Conservation (phyloP, 768 basidiomycete genomes). For the Podaxis sp. region DNA sequence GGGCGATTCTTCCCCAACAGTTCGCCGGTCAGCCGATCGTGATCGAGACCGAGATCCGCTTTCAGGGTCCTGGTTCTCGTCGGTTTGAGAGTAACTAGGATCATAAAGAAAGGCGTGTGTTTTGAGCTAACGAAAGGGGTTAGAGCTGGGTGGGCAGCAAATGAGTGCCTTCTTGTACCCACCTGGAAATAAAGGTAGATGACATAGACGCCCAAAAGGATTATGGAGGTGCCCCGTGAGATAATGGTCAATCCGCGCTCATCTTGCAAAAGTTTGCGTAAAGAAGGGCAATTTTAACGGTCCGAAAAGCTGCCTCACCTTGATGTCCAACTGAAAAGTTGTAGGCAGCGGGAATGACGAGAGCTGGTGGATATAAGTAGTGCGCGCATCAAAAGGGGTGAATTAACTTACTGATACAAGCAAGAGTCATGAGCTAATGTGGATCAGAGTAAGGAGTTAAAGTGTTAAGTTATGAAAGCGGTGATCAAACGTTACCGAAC, state of each 20-base stretch:
- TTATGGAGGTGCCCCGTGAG: conserved; percentile 75
- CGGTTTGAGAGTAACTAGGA: conserved; percentile 3
- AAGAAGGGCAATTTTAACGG: conserved; percentile 10
- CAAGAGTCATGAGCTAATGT: conserved; percentile 72
- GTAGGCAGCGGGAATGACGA: conserved; percentile 91
- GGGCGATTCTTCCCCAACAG: conserved; percentile 30
- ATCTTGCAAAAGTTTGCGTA: conserved; percentile 21
- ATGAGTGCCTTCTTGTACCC: conserved; percentile 12
- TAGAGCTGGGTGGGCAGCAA: background rate
- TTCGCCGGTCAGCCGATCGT: background rate
- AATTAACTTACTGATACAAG: conserved; percentile 68
- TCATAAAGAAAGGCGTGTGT: conserved; percentile 67
- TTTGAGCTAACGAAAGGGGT: conserved; percentile 45
- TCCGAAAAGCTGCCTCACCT: conserved; percentile 14
- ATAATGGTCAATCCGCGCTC: conserved; percentile 61
- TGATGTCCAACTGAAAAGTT: conserved; percentile 35
- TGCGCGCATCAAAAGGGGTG: background rate
- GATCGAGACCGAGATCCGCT: background rate
- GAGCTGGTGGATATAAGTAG: conserved; percentile 34
- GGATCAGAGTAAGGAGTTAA: background rate
- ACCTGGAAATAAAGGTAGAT: conserved; percentile 78
- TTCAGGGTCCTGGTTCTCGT: background rate
- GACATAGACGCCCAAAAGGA: conserved; percentile 70
- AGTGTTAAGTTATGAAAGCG: background rate
- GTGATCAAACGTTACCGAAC: conserved; percentile 33